These are phyloP conservation scores for Hypoxylon intermedium DNA, from an alignment of 495 filamentous ascomycete genomes.

Conservation along the genomic window DNA sequence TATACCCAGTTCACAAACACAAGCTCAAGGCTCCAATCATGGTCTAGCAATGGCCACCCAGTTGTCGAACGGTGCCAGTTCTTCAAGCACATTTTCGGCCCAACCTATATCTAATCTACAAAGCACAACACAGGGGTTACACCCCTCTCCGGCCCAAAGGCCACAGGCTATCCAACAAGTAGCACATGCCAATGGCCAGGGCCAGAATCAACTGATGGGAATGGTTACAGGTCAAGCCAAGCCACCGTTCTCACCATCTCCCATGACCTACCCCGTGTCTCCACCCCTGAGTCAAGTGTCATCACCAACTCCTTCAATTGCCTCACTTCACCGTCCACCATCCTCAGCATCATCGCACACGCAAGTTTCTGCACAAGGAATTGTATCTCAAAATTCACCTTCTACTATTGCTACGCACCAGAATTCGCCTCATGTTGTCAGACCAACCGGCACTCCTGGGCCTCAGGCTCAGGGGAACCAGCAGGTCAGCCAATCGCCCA, in stretches of 20 bases:
- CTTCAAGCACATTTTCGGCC: not conserved
- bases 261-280: constrained; percentile 32
- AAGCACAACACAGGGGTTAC: constrained; percentile 2
- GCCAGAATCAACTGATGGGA: constrained; percentile 8
- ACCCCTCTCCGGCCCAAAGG: not conserved
- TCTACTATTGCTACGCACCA: constrained; percentile 6
- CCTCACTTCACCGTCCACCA: constrained; percentile 36
- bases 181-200: constrained; percentile 1
- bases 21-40: constrained; percentile 8
- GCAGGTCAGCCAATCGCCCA: constrained; percentile 7
- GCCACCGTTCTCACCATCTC: constrained; percentile 21
- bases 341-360: constrained; percentile 37
- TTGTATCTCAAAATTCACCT: constrained; percentile 1
- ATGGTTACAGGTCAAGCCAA: constrained; percentile 9
- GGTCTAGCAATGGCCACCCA: not conserved
- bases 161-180: not conserved
- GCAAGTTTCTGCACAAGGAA: constrained; percentile 13
- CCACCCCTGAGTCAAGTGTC: constrained; percentile 43
- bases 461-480: constrained; percentile 9
- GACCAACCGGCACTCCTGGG: constrained; percentile 12
- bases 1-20: not conserved
- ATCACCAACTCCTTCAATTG: constrained; percentile 36
- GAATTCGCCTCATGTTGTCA: constrained; percentile 10
- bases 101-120: constrained; percentile 8
- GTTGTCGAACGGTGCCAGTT: not conserved